These are phyloP conservation scores for Taxawa tesnikishii DNA, from an alignment of 2,329 filamentous ascomycete species.

Conservation along the genomic window DNA sequence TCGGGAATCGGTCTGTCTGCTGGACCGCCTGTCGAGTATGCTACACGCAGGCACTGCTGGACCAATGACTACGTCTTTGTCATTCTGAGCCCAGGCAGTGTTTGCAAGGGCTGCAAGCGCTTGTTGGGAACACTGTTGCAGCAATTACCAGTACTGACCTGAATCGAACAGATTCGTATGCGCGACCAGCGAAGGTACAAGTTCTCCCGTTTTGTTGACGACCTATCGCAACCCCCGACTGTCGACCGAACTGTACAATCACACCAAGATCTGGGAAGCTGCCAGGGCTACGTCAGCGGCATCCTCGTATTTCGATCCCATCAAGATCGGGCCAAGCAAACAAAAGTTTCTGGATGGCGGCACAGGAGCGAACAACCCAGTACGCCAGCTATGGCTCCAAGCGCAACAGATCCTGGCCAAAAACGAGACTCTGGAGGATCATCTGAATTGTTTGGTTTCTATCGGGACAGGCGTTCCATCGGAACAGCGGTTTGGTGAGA, in stretches of 20 bases:
- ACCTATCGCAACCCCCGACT: conserved; percentile 18
- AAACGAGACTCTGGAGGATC: not conserved
- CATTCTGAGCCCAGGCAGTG: too few species aligned
- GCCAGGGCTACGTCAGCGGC: conserved; percentile 19
- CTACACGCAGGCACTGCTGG: too few species aligned
- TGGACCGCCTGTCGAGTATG: too few species aligned
- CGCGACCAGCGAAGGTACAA: conserved; percentile 20
- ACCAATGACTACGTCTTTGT: too few species aligned
- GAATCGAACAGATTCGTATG: conserved; percentile 19
- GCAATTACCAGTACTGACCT: too few species aligned
- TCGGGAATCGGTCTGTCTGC: too few species aligned
- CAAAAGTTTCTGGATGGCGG: conserved; percentile 31
- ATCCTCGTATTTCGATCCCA: conserved; percentile 19
- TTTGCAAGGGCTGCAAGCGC: too few species aligned
- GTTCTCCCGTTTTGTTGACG: conserved; percentile 7
- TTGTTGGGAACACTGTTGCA: too few species aligned
- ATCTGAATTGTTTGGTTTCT: conserved; percentile 3
- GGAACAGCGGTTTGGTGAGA: not conserved
- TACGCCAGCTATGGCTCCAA: conserved; percentile 27
- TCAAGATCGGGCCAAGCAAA: conserved; percentile 22
- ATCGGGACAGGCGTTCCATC: conserved; percentile 5
- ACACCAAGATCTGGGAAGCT: conserved; percentile 15
- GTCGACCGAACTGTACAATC: conserved; percentile 11
- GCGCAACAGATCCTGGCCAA: conserved; percentile 11
- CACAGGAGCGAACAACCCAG: conserved; percentile 33